These are phyloP conservation scores for Cladosporium sp. DNA, from an alignment of 2,329 filamentous ascomycete species.

Conservation along the genomic window DNA sequence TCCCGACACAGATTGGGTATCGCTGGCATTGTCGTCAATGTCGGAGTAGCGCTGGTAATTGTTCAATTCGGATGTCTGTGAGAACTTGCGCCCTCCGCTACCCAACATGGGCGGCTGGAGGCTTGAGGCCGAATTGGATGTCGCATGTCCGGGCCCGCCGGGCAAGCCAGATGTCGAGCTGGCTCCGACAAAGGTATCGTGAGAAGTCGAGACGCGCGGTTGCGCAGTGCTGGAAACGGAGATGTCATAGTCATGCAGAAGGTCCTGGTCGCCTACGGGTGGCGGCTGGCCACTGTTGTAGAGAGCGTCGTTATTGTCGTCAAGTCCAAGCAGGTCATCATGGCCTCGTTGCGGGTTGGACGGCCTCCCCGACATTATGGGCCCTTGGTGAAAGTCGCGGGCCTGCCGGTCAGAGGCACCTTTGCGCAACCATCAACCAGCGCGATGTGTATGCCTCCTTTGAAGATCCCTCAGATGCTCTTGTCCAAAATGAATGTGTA, in stretches of 20 bases:
- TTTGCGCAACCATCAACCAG: conserved; percentile 12
- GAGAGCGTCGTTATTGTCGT: conserved; percentile 61
- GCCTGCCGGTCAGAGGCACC: conserved; percentile 11
- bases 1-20: conserved; percentile 17
- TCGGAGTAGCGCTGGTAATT: conserved; percentile 94
- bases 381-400: conserved; percentile 7
- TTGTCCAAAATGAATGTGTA: background rate
- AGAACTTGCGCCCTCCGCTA: conserved; percentile 47
- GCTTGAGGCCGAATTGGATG: conserved; percentile 28
- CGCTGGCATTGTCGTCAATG: conserved; percentile 59
- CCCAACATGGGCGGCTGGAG: conserved; percentile 36
- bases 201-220: conserved; percentile 80
- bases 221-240: conserved; percentile 60
- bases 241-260: conserved; percentile 71
- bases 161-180: conserved; percentile 44
- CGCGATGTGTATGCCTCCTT: background rate
- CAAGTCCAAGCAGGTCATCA: conserved; percentile 58
- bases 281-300: conserved; percentile 76
- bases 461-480: background rate
- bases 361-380: conserved; percentile 50
- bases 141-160: conserved; percentile 38
- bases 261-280: conserved; percentile 74
- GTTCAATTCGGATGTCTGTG: conserved; percentile 75
- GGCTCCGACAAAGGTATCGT: conserved; percentile 85
- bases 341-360: conserved; percentile 45